Evolutionary conservation across 2,329 filamentous ascomycete species (phyloP), one percentile per base, ranked within the genome.

Genomic region (Colletotrichum sp.): DNA sequence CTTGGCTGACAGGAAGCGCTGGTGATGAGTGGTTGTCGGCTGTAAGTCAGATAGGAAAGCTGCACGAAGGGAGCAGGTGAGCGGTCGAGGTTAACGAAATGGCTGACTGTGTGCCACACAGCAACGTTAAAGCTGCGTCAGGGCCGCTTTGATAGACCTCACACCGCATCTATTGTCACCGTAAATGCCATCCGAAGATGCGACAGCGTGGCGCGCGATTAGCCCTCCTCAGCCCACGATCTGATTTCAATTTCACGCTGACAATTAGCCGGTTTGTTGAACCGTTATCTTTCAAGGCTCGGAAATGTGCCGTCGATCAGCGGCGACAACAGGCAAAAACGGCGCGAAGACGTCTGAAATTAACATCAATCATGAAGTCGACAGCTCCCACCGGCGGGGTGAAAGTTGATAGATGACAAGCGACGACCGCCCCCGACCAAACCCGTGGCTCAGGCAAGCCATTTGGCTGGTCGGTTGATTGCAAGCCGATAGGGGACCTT

Each of bases 1-100:
- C 74, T 76, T 74, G 74, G 74, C 74, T 48, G 28, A 48, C 74
- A 74, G 61, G 57, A 76, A 60, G 64, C 48, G 57, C 28, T 66
- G 64, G 10, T 36, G 15, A 10, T 73, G 64, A 34, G 60, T 73
- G 70, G 64, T 26, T 61, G 21, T 30, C 48, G 70, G 70, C 36
- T 73, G 74, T 68, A 60, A 55, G 59, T 52, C 32, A 74, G 59
- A 74, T 75, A 66, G 70, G 48, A 59, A 74, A 59, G 64, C 70
- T 74, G 74, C 71, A 69, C n/a, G 26, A 48, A 55, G 24, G 24
- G 34, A 63, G 63, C 30, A 59, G 30, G n/a, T 34, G 6, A 71
- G 57, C 64, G 21, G 70, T 34, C 55, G 63, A 57, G 68, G 39
- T 36, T 21, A 36, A 52, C 61, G 21, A 66, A 10, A 66, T 63